A percentile compares a stretch with the other conserved stretches of the same genome.
Conservation (phyloP, 805 yeast species). For the Zygosaccharomyces bisporus region DNA sequence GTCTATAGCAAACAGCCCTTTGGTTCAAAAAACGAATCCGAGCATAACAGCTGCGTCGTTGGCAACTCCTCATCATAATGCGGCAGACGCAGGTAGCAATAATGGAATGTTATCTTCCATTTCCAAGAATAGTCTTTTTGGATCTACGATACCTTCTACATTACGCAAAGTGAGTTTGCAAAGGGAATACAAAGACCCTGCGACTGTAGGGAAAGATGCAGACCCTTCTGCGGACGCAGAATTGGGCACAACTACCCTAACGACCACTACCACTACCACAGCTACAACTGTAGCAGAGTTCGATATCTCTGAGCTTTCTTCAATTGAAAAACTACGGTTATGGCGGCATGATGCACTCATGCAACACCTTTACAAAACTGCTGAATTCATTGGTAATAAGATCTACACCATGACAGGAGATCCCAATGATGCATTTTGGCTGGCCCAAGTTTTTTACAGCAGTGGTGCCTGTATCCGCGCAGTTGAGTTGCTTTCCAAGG, state of each 20-base stretch:
- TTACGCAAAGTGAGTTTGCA: slow-evolving; percentile 30
- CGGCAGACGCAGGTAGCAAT: slow-evolving; percentile 23
- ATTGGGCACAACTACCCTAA: slow-evolving; percentile 14
- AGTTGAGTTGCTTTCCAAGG: slow-evolving; percentile 59
- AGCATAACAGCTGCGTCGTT: slow-evolving; percentile 30
- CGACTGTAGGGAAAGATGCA: slow-evolving; percentile 6
- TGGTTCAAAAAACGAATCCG: slow-evolving; percentile 23
- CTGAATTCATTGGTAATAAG: slow-evolving; percentile 89
- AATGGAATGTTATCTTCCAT: slow-evolving; percentile 26
- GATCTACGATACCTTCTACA: slow-evolving; percentile 32
- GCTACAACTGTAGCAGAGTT: slow-evolving; percentile 22
- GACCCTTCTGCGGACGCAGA: slow-evolving; percentile 9
- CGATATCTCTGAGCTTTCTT: slow-evolving; percentile 43
- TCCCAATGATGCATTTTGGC: slow-evolving; percentile 93
- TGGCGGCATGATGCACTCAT: slow-evolving; percentile 93
- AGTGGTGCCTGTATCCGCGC: slow-evolving; percentile 78
- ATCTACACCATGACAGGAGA: slow-evolving; percentile 78
- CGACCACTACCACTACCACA: slow-evolving; percentile 24
- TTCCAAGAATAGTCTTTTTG: slow-evolving; percentile 29
- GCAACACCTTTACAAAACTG: slow-evolving; percentile 89
- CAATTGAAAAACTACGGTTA: slow-evolving; percentile 76
- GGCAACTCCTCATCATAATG: slow-evolving; percentile 44
- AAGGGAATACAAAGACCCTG: slow-evolving; percentile 20
- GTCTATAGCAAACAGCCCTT: slow-evolving; percentile 26
- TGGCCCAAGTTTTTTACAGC: slow-evolving; percentile 82